A percentile compares a stretch with the other conserved stretches of the same genome.
These are phyloP conservation scores for Monilinia fructigena DNA, from an alignment of 2,329 filamentous ascomycete species.

Conservation along the genomic window DNA sequence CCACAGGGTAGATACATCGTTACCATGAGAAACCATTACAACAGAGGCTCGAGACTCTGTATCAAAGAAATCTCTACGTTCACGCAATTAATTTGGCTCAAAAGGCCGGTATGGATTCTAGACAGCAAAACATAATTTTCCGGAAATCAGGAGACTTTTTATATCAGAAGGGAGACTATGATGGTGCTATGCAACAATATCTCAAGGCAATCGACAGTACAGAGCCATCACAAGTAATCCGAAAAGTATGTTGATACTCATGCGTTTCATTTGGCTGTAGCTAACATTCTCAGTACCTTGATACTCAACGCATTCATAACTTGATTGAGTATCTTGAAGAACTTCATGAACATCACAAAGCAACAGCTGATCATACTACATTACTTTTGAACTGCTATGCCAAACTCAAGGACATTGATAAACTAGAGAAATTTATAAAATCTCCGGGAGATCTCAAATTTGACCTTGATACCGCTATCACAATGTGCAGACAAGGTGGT, in stretches of 20 bases:
- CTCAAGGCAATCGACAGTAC: conserved; percentile 94
- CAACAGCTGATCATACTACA: conserved; percentile 93
- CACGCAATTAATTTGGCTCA: conserved; percentile 90
- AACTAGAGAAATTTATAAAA: conserved; percentile 95
- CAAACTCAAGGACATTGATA: conserved; percentile 94
- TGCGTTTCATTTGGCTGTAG: conserved; percentile 2
- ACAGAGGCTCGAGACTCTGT: conserved; percentile 89
- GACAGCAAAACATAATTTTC: conserved; percentile 88
- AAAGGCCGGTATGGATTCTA: conserved; percentile 74
- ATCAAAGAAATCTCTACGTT: conserved; percentile 89
- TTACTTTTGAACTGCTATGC: conserved; percentile 95
- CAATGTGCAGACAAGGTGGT: conserved; percentile 94
- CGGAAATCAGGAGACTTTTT: conserved; percentile 91
- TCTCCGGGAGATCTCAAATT: conserved; percentile 93
- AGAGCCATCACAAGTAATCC: conserved; percentile 92
- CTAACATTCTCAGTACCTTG: conserved; percentile 67
- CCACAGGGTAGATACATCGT: conserved; percentile 66
- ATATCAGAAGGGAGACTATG: conserved; percentile 93
- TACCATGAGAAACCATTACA: conserved; percentile 90
- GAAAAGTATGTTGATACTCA: conserved; percentile 60
- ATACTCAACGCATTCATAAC: conserved; percentile 96
- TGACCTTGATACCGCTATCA: conserved; percentile 93
- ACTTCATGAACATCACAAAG: conserved; percentile 88
- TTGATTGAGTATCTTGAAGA: conserved; percentile 96
- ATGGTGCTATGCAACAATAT: conserved; percentile 99